Evolutionary conservation across 768 basidiomycete genomes (phyloP), one percentile per base, ranked within the genome.

Genomic region (Saitozyma podzolica): DNA sequence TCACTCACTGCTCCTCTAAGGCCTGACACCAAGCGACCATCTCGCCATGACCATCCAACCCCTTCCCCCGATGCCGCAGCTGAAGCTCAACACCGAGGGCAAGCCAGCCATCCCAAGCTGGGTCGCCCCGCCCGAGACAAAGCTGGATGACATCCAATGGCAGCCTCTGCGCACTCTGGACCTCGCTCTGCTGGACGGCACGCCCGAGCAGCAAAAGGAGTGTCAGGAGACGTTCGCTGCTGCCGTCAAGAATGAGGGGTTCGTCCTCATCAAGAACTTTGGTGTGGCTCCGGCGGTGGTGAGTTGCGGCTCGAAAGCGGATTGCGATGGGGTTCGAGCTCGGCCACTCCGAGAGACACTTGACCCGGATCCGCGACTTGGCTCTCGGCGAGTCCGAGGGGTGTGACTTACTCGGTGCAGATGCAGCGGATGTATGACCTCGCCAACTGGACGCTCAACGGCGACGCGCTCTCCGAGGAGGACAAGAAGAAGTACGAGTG

Each of bases 241-340:
- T 29, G 63, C 63, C 20, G 61, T 64, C 39, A 41, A 42, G 40
- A 50, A 60, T 2, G 63, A 64, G 41, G 63, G 63, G 2, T 64
- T 64, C 54, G n/a, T 64, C 5, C 61, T 50, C 40, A n/a, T 64
- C 10, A 48, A 29, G 20, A 60, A 64, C 59, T 64, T 51, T 50
- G 63, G 63, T 9, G 29, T 64, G 14, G 9, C 63, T 7, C 54
- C 47, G n/a, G 63, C 59, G 49, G 45, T 60, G 58, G 62, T 54
- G 8, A 54, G 17, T 54, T 40, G 17, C 20, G 53, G 37, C 13
- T 10, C 50, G 43, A 29, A 5, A 29, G 29, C 29, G 29, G 29
- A 29, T 29, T 29, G 29, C 29, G 29, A 29, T 29, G 29, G 29
- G 29, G 29, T 29, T 29, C 29, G 29, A 29, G 29, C 29, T 29